Conservation (phyloP, 106 monocot genomes). For the Allium fistulosum region DNA sequence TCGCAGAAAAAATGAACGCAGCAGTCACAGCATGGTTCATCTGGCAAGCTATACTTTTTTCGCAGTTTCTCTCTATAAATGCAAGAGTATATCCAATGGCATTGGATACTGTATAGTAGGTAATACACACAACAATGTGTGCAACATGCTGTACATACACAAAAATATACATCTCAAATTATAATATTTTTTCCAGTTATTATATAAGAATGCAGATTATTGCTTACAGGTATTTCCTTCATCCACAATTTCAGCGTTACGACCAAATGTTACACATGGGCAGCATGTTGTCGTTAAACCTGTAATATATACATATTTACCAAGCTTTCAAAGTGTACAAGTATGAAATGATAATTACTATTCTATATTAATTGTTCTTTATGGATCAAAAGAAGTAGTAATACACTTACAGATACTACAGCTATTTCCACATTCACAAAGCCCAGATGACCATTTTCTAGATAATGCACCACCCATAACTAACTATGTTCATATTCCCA, state of each 20-base stretch:
- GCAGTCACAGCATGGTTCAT: conserved; percentile 17
- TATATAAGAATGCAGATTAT: not conserved
- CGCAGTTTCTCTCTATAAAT: conserved; percentile 15
- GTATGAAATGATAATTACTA: not conserved
- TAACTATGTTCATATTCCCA: too few relatives aligned
- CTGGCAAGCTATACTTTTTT: conserved; percentile 5
- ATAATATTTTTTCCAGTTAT: not conserved
- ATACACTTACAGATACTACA: conserved; percentile 9
- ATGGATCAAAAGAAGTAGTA: not conserved
- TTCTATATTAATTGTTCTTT: not conserved
- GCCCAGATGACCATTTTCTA: conserved; percentile 9
- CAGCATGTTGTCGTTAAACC: conserved; percentile 7
- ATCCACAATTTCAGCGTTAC: conserved; percentile 7
- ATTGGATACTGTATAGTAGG: not conserved
- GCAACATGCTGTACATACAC: conserved; percentile 6
- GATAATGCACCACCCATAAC: conserved; percentile 3
- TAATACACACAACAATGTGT: conserved; percentile 9
- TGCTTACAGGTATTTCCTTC: conserved; percentile 8
- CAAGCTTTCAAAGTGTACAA: not conserved
- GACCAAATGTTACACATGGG: conserved; percentile 14
- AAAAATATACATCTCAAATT: not conserved
- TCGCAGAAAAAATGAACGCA: conserved; percentile 20
- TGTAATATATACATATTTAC: not conserved
- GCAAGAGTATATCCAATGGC: conserved; percentile 13
- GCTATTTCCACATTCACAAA: conserved; percentile 12